Evolutionary conservation across 495 filamentous ascomycete genomes (phyloP).

Genomic region (Aspergillus saccharolyticus): DNA sequence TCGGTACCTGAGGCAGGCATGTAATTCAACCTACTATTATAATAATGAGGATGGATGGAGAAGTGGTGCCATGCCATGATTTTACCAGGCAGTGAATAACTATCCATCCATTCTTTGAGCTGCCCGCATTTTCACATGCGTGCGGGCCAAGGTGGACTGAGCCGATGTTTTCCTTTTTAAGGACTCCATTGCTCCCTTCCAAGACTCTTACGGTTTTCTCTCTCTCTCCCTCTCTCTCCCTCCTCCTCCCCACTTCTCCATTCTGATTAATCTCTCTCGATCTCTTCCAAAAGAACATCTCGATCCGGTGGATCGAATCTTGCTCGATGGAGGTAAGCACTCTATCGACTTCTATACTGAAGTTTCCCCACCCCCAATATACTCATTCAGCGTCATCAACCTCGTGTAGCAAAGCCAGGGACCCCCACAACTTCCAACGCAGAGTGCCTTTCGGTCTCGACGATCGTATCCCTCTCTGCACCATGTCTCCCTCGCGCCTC

Average conservation of each 20-base stretch:
- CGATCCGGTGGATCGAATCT: not conserved
- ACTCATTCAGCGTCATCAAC: conserved; percentile 13
- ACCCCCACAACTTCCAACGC: conserved; percentile 13
- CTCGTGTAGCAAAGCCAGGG: conserved; percentile 5
- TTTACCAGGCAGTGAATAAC: no score
- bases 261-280: not conserved
- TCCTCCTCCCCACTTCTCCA: not conserved
- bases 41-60: no score
- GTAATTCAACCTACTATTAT: no score
- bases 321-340: not conserved
- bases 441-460: conserved; percentile 33
- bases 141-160: not conserved
- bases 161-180: conserved; percentile 3
- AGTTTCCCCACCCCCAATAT: not conserved
- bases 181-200: not conserved
- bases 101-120: not conserved
- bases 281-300: no score
- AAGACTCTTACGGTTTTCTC: not conserved
- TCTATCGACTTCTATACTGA: not conserved
- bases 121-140: conserved; percentile 7
- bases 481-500: conserved; percentile 55
- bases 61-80: not conserved
- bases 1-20: no score
- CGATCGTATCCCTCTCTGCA: conserved; percentile 46
- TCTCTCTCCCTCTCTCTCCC: conserved; percentile 5